Evolutionary conservation across 2,329 filamentous ascomycete genomes (phyloP).

Genomic region (Xylaria sp.): DNA sequence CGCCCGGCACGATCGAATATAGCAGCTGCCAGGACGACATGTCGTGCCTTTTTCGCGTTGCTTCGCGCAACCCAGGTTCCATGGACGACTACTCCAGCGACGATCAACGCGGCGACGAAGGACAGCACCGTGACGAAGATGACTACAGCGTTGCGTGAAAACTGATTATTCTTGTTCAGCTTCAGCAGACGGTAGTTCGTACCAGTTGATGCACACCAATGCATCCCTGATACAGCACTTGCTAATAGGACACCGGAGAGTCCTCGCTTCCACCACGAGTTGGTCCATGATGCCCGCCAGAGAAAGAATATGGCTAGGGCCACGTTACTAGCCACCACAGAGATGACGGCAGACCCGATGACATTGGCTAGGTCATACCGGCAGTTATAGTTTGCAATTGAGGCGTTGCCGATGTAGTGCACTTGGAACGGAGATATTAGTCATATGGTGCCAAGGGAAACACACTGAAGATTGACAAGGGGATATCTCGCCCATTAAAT

Average conservation of each 20-base stretch:
- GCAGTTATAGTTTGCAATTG: conserved; percentile 80
- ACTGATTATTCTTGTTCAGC: conserved; percentile 55
- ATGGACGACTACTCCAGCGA: conserved; percentile 66
- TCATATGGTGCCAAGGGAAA: background rate
- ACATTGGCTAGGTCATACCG: conserved; percentile 70
- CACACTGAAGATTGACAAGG: background rate
- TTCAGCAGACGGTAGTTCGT: conserved; percentile 72
- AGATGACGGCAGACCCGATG: conserved; percentile 76
- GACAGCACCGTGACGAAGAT: conserved; percentile 79
- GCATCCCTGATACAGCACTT: conserved; percentile 84
- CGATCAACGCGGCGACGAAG: conserved; percentile 68
- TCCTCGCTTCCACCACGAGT: conserved; percentile 79
- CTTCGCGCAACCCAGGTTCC: conserved; percentile 64
- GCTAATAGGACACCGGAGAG: conserved; percentile 76
- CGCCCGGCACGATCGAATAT: conserved; percentile 75
- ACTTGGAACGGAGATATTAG: conserved; percentile 51
- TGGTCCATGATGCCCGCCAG: conserved; percentile 79
- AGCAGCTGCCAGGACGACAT: conserved; percentile 69
- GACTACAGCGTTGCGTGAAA: conserved; percentile 73
- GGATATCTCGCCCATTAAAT: background rate
- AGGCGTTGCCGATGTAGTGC: conserved; percentile 89
- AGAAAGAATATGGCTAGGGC: conserved; percentile 83
- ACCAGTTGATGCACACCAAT: conserved; percentile 81
- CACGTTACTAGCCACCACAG: conserved; percentile 75
- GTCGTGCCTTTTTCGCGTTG: conserved; percentile 69